These are phyloP conservation scores for Piper longum DNA, from an alignment of 164 flowering plant species.

Conservation along the genomic window DNA sequence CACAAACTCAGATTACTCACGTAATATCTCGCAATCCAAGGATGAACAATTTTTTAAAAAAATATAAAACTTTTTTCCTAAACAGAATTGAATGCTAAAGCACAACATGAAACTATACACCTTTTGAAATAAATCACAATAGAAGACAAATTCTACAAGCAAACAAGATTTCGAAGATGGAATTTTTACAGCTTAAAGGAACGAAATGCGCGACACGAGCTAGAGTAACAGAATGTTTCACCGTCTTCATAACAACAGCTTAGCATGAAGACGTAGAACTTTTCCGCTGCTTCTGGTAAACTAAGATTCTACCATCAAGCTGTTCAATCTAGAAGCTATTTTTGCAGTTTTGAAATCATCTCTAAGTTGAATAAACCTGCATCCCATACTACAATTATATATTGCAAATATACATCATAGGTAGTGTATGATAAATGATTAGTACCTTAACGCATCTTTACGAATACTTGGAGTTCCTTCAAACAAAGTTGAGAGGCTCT, in stretches of 20 bases:
- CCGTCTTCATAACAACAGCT: neutral
- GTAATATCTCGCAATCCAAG: too few relatives aligned
- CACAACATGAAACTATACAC: too few relatives aligned
- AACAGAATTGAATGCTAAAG: too few relatives aligned
- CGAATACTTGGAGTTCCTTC: constrained; percentile 92
- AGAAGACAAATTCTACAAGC: too few relatives aligned
- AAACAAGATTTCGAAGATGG: too few relatives aligned
- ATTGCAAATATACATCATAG: neutral
- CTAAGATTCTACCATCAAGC: constrained; percentile 2
- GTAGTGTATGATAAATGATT: neutral
- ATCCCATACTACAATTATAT: neutral
- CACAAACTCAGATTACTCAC: too few relatives aligned
- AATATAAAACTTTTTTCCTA: too few relatives aligned
- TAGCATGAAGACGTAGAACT: neutral
- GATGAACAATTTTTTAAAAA: too few relatives aligned
- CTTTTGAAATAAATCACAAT: too few relatives aligned
- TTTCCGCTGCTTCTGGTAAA: neutral
- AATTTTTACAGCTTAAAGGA: neutral
- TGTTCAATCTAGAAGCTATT: constrained; percentile 6
- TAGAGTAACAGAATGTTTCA: neutral
- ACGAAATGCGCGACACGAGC: neutral
- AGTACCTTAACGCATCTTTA: constrained; percentile 88
- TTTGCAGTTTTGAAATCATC: constrained; percentile 11
- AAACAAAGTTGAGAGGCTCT: constrained; percentile 75
- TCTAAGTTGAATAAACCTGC: constrained; percentile 9